phyloP scores from a whole-genome alignment of 257 asterid species.

The Eustoma russellianum region DNA sequence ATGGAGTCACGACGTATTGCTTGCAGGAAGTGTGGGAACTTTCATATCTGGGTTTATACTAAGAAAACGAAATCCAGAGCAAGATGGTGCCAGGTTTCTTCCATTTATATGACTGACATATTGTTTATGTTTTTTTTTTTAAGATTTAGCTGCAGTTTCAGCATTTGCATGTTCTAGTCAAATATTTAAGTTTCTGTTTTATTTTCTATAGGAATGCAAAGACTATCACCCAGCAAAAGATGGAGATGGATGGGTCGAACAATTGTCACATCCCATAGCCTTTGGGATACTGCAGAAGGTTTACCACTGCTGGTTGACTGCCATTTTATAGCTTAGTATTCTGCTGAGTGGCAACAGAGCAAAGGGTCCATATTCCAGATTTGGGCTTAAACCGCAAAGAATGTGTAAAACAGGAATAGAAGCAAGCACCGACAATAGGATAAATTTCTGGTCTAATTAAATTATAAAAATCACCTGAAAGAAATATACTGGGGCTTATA shows the following conservation, averaged over 20 bases:
- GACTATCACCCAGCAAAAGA: constrained; percentile 93
- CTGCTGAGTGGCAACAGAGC: no score
- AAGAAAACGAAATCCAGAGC: constrained; percentile 74
- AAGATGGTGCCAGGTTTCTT: constrained; percentile 96
- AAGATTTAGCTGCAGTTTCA: neutral
- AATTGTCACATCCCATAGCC: constrained; percentile 68
- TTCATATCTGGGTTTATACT: constrained; percentile 70
- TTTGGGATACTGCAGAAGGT: constrained; percentile 89
- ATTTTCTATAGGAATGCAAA: constrained; percentile 63
- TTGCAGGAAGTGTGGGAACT: constrained; percentile 77
- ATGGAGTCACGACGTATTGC: constrained; percentile 67
- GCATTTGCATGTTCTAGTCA: neutral
- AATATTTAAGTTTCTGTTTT: constrained; percentile 10
- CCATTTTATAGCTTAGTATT: no score
- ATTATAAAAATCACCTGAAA: no score
- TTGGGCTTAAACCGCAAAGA: no score
- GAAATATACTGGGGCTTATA: no score
- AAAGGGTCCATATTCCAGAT: no score
- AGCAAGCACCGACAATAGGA: no score
- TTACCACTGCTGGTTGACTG: neutral
- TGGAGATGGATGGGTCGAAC: constrained; percentile 99
- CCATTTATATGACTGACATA: constrained; percentile 1
- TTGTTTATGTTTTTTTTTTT: no score
- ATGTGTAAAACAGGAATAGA: no score
- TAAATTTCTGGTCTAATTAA: no score